phyloP scores from a whole-genome alignment of 805 yeast genomes.

The Candida maesae region DNA sequence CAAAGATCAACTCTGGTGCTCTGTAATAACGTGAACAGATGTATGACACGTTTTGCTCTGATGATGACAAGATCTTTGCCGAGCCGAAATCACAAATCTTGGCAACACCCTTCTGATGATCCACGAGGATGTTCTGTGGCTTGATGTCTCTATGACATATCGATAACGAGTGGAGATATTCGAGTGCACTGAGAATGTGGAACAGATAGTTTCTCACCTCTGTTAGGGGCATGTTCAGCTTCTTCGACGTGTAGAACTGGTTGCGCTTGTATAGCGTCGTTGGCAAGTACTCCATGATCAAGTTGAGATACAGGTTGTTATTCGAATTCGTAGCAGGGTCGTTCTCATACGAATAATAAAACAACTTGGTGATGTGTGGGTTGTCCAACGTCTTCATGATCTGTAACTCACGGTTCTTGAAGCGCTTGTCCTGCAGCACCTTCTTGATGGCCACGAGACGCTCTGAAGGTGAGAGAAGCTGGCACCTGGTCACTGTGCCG shows the following conservation, averaged over 20 bases:
- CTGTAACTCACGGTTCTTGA: constrained; percentile 91
- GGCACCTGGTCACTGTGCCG: constrained; percentile 94
- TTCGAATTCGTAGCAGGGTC: constrained; percentile 35
- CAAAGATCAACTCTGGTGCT: constrained; percentile 97
- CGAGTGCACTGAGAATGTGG: constrained; percentile 71
- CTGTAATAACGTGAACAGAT: constrained; percentile 95
- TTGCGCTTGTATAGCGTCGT: constrained; percentile 91
- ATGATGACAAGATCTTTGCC: constrained; percentile 85
- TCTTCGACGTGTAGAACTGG: constrained; percentile 74
- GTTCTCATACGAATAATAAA: constrained; percentile 83
- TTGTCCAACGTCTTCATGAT: constrained; percentile 90
- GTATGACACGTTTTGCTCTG: constrained; percentile 92
- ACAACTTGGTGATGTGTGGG: constrained; percentile 80
- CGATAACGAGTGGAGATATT: constrained; percentile 74
- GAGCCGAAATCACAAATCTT: constrained; percentile 96
- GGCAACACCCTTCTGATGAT: constrained; percentile 78
- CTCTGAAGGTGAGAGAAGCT: constrained; percentile 66
- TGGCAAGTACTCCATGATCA: constrained; percentile 91
- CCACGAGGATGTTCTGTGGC: constrained; percentile 84
- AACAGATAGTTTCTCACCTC: constrained; percentile 85
- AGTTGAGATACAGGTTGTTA: constrained; percentile 76
- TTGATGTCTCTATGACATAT: constrained; percentile 92
- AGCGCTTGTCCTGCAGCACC: constrained; percentile 93
- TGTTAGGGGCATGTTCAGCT: constrained; percentile 78
- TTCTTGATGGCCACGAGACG: constrained; percentile 84